Evolutionary conservation across 2,329 filamentous ascomycete genomes (phyloP).

Genomic region (Botrytis fragariae): DNA sequence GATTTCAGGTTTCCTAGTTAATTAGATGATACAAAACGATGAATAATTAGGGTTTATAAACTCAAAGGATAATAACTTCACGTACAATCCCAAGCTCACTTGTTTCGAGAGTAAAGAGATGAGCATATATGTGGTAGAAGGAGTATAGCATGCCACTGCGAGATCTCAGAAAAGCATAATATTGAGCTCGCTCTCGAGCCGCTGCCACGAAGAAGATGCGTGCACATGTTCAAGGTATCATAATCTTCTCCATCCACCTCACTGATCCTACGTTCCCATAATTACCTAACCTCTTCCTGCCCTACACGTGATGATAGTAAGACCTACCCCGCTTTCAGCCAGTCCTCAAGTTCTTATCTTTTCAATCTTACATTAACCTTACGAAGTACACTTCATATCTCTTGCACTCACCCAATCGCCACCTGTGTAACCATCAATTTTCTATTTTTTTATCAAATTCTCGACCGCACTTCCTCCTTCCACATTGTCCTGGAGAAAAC

Average conservation of each 20-base stretch:
- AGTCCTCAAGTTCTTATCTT: background rate
- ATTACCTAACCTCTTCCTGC: background rate
- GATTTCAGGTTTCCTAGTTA: background rate
- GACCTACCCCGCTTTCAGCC: background rate
- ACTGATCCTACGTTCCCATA: background rate
- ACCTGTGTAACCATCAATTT: background rate
- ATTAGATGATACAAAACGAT: background rate
- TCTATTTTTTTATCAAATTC: background rate
- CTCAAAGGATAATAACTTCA: background rate
- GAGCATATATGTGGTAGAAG: no score
- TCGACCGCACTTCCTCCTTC: background rate
- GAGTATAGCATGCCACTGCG: background rate
- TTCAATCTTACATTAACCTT: background rate
- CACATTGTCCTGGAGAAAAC: background rate
- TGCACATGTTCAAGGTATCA: background rate
- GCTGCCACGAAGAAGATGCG: background rate
- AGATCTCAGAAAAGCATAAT: background rate
- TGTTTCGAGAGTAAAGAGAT: background rate
- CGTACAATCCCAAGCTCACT: background rate
- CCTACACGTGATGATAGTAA: background rate
- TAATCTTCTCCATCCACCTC: background rate
- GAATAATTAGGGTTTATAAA: background rate
- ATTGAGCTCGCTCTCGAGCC: background rate
- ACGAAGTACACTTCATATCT: background rate
- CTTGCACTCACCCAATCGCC: background rate